A percentile compares a stretch with the other conserved stretches of the same genome.
phyloP scores from a whole-genome alignment of 306 rosid genomes.

The Argentina anserina region DNA sequence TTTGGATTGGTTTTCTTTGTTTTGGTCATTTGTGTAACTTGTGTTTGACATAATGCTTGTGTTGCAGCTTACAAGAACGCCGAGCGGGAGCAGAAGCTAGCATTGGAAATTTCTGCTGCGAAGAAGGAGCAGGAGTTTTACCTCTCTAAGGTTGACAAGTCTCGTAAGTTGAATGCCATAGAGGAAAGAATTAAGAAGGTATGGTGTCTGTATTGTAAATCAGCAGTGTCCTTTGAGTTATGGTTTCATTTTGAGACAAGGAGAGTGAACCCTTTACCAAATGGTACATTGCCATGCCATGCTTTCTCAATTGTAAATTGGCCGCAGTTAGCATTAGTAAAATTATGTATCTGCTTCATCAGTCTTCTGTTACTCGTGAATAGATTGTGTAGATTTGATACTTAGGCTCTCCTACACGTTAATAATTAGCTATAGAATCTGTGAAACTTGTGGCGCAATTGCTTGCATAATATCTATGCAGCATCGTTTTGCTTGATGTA shows the following conservation, averaged over 20 bases:
- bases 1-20: background rate
- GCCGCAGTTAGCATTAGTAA: background rate
- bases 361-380: background rate
- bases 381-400: background rate
- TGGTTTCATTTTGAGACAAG: background rate
- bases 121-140: conserved; percentile 82
- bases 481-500: background rate
- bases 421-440: background rate
- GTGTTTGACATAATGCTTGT: conserved; percentile 4
- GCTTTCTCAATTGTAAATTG: background rate
- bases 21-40: conserved; percentile 9
- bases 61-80: conserved; percentile 70
- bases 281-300: background rate
- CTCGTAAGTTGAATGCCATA: conserved; percentile 68
- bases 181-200: conserved; percentile 83
- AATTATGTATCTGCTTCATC: background rate
- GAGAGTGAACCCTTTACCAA: background rate
- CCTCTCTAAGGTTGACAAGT: conserved; percentile 59
- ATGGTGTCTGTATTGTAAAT: background rate
- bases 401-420: background rate
- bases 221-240: too few relatives aligned
- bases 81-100: conserved; percentile 69
- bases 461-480: background rate
- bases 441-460: background rate
- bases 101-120: conserved; percentile 79